Evolutionary conservation across 768 basidiomycete genomes (phyloP).

Genomic region (Clavulina sp.): DNA sequence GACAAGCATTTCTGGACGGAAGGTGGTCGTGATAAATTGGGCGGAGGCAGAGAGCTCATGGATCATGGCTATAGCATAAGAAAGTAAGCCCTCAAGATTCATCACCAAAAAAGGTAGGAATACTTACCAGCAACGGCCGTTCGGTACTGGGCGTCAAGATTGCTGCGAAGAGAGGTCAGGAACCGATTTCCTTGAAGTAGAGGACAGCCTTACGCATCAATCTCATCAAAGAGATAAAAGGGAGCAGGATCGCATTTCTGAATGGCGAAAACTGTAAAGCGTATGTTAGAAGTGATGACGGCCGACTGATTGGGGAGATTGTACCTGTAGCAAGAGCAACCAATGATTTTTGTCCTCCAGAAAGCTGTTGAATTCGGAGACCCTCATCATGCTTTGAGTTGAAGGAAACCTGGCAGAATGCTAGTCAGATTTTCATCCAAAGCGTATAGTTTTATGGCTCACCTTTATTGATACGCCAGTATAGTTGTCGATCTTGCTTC

Average conservation of each 20-base stretch:
- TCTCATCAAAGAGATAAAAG: conserved; percentile 99
- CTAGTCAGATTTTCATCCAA: neutral
- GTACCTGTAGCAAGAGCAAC: conserved; percentile 86
- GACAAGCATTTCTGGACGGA: conserved; percentile 92
- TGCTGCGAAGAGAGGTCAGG: conserved; percentile 18
- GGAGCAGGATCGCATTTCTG: conserved; percentile 99
- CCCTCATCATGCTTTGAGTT: conserved; percentile 98
- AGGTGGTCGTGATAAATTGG: conserved; percentile 97
- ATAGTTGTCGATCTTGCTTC: conserved; percentile 76
- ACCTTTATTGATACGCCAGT: conserved; percentile 95
- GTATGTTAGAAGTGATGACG: neutral
- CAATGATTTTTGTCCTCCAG: conserved; percentile 92
- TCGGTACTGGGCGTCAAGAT: conserved; percentile 92
- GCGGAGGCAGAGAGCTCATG: conserved; percentile 71
- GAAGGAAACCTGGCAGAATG: conserved; percentile 63
- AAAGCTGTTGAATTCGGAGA: conserved; percentile 86
- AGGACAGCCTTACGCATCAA: conserved; percentile 45
- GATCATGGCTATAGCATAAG: conserved; percentile 56
- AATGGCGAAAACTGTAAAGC: conserved; percentile 71
- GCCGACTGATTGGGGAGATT: neutral
- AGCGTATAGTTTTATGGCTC: neutral
- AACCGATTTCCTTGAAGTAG: neutral
- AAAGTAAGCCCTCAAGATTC: neutral
- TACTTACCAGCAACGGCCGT: conserved; percentile 83
- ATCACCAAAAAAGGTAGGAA: neutral